Conservation (phyloP, 2,329 filamentous ascomycete species). For the Onygenales sp. region DNA sequence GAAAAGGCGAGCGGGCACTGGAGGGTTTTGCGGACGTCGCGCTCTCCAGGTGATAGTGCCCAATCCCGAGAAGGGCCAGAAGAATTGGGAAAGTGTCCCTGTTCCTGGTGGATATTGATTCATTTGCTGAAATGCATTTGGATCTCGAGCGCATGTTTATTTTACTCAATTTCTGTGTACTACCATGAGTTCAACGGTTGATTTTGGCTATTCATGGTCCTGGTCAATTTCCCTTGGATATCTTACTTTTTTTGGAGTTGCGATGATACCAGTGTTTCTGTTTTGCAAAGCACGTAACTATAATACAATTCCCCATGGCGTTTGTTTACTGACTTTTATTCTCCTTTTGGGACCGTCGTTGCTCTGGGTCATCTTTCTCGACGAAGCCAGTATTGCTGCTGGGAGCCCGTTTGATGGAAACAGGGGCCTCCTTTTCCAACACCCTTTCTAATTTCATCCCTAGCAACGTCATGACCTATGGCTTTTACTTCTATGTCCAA, state of each 20-base stretch:
- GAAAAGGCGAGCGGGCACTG: conserved; percentile 30
- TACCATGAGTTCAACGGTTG: neutral
- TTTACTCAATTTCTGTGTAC: neutral
- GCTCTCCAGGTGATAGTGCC: conserved; percentile 36
- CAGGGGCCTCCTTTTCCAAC: too few relatives aligned
- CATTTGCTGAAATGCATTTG: neutral
- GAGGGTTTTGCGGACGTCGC: conserved; percentile 36
- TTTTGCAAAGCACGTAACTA: neutral
- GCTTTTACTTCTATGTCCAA: too few relatives aligned
- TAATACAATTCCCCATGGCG: neutral
- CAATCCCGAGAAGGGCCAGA: conserved; percentile 31
- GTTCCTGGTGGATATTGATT: conserved; percentile 21
- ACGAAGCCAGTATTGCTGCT: neutral
- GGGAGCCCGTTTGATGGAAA: too few relatives aligned
- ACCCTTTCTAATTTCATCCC: too few relatives aligned
- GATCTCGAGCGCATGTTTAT: neutral
- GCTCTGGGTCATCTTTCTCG: neutral
- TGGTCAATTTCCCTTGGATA: neutral
- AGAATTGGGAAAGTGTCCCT: conserved; percentile 36
- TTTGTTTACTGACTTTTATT: neutral
- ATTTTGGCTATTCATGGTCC: neutral
- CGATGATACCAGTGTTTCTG: neutral
- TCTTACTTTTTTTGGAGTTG: neutral
- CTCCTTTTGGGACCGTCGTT: neutral
- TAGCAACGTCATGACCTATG: too few relatives aligned